Conservation (phyloP, 31 red algal genomes). For the Asparagopsis taxiformis region DNA sequence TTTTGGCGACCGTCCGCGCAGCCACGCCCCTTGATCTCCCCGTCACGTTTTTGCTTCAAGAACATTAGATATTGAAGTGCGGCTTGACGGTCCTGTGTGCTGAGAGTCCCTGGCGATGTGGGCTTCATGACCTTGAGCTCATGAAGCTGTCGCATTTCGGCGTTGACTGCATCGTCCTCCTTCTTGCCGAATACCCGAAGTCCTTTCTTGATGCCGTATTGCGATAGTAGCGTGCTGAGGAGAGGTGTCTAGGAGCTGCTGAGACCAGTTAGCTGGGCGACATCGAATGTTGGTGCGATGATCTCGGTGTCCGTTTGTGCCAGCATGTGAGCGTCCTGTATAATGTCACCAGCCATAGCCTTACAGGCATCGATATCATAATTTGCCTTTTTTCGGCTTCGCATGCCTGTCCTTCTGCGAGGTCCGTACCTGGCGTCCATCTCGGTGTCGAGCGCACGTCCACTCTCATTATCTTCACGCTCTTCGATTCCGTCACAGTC, state of each 20-base stretch:
- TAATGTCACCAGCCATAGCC: neutral
- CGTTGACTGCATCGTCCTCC: neutral
- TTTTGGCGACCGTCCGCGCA: conserved; percentile 14
- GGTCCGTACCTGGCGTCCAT: neutral
- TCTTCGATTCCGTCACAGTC: neutral
- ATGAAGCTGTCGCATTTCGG: conserved; percentile 30
- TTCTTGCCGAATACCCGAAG: conserved; percentile 10
- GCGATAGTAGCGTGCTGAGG: too few species aligned
- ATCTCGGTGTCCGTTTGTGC: neutral
- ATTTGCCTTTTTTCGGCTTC: conserved; percentile 19
- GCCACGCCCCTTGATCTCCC: conserved; percentile 14
- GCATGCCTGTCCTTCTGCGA: neutral
- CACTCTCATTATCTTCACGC: conserved; percentile 12
- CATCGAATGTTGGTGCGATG: conserved; percentile 7
- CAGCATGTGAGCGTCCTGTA: too few species aligned
- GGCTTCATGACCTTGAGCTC: neutral
- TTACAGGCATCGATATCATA: conserved; percentile 3
- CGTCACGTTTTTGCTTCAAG: conserved; percentile 7
- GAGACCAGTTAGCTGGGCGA: conserved; percentile 1
- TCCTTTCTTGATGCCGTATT: conserved; percentile 10
- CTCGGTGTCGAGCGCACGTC: conserved; percentile 13
- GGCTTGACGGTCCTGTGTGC: neutral
- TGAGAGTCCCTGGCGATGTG: neutral
- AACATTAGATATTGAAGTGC: conserved; percentile 21
- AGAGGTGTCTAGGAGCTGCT: too few species aligned